phyloP scores from a whole-genome alignment of 2,329 filamentous ascomycete genomes.

The Nectriaceae sp. region DNA sequence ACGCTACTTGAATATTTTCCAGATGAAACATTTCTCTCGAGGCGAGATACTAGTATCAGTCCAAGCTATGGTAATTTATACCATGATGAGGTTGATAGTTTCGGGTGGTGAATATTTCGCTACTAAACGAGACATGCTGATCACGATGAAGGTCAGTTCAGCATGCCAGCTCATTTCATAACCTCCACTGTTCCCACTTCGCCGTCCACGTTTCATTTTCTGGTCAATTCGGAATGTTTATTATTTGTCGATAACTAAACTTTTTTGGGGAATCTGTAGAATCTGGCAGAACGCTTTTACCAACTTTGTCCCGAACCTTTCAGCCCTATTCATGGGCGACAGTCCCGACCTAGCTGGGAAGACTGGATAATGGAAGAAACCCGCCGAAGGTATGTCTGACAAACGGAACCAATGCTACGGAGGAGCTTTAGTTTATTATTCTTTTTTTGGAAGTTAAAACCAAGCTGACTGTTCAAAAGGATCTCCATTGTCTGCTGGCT shows the following conservation, averaged over 20 bases:
- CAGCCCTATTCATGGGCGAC: slow-evolving; percentile 1
- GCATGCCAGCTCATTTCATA: neutral
- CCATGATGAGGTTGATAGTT: neutral
- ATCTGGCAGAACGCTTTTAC: neutral
- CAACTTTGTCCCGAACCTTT: slow-evolving; percentile 1
- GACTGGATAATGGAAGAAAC: slow-evolving; percentile 6
- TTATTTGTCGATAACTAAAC: too few relatives aligned
- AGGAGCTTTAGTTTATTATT: neutral
- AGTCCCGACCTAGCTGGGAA: slow-evolving; percentile 1
- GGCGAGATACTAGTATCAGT: slow-evolving; percentile 1
- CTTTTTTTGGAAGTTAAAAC: too few relatives aligned
- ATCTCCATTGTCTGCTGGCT: slow-evolving; percentile 1
- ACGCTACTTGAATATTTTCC: too few relatives aligned
- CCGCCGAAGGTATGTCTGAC: neutral
- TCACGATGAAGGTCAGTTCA: slow-evolving; percentile 1
- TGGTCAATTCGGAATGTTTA: too few relatives aligned
- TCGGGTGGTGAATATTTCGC: neutral
- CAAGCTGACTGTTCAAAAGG: neutral
- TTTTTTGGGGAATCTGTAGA: too few relatives aligned
- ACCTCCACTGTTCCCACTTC: neutral
- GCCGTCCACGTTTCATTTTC: too few relatives aligned
- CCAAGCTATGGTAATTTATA: neutral
- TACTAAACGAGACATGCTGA: neutral
- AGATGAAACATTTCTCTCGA: slow-evolving; percentile 1
- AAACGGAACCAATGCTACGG: neutral